Base-by-base conservation (phyloP, 768 basidiomycete genomes). In the Psilocybe tampanensis region DNA sequence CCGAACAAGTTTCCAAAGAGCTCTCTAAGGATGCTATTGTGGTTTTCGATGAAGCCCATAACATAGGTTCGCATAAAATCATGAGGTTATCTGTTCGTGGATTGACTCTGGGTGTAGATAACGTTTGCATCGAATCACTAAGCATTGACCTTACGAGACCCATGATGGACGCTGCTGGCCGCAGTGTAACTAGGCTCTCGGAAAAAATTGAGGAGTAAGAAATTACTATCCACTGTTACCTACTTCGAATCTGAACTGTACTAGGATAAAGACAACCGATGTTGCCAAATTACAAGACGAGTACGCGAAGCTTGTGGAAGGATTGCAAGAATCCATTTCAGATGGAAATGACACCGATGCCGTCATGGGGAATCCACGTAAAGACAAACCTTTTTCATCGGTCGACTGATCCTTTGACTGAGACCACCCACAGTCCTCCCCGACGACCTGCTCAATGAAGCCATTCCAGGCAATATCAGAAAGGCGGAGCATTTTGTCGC, bases 401-500 rank as follows among this genome's bases (percentile, higher is more conserved):
- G 11, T 12, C 45, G 19, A 17, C 5, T 12, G 21, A 43, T 17
- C 12, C 13, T 7, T 9, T 47, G 32, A 22, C 47, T 5, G 54
- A 52, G 15, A 45, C 47, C 53, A 19, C 9, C 26, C 19, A 15
- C 39, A 94, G 94, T 93, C 26, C 78, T 99, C 2, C 96, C 97
- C 19, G 94, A 95, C 56, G 97, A 99, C 70, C 83, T 99, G 45
- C 78, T 99, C 45, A 89, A 88, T 51, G 97, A 99, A 74, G 96
- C 97, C 6, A 83, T 99, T 47, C 97, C 97, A 29, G 97, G 97
- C 11, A 99, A 99, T 66, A 99, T 99, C 58, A 83, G 97, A 44
- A 97, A 98, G 71, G 97, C 97, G 0, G 97, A 99, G 68, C 97
- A 99, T 74, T 99, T 99, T 65, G 94, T 98, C 15, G 96, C 97